A percentile compares a stretch with the other conserved stretches of the same genome.
Conservation (phyloP, 176 grass and related monocot species). For the Musa schizocarpa region DNA sequence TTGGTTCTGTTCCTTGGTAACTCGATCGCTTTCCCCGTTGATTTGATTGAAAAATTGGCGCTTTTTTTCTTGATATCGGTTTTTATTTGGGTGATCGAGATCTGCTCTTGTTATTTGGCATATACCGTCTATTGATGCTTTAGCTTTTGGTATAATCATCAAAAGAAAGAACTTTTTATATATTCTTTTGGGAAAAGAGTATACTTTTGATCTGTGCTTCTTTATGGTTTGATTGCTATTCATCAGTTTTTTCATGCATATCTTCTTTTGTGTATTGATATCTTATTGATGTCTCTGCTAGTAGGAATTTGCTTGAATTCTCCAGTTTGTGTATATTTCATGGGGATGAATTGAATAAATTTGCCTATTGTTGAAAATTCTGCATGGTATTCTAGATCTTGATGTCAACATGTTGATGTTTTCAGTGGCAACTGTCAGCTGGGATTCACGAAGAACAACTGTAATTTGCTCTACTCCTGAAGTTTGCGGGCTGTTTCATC, state of each 20-base stretch:
- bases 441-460: background rate
- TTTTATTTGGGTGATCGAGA: slow-evolving; percentile 1
- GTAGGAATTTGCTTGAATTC: background rate
- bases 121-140: background rate
- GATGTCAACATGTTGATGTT: background rate
- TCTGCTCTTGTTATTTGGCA: background rate
- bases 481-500: background rate
- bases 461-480: background rate
- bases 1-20: background rate
- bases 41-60: background rate
- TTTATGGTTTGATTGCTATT: background rate
- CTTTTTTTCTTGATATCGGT: background rate
- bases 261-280: background rate
- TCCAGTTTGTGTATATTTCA: background rate
- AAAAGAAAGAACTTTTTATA: background rate
- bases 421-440: background rate
- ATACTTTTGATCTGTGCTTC: background rate
- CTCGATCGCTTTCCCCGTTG: background rate
- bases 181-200: background rate
- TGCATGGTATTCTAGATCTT: background rate
- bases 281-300: background rate
- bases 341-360: too few relatives aligned
- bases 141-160: too few relatives aligned
- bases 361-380: background rate
- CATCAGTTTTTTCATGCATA: background rate